A percentile compares a stretch with the other conserved stretches of the same genome.
Evolutionary conservation across 176 grass and related monocot species (phyloP).

Genomic region (Canna indica): DNA sequence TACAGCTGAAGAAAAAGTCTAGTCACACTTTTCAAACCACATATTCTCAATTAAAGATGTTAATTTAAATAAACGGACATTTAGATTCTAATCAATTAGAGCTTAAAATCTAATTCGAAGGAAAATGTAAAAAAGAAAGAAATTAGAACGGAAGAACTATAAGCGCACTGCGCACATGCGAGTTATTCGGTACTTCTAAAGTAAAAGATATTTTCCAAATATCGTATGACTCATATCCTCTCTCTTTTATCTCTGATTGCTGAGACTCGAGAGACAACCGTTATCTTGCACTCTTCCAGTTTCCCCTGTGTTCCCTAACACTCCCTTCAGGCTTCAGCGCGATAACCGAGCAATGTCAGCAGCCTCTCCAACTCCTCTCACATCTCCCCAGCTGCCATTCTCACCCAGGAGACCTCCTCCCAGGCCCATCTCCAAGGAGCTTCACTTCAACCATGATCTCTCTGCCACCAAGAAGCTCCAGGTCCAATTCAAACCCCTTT

Average conservation of each 20-base stretch:
- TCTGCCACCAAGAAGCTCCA: slow-evolving; percentile 80
- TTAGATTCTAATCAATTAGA: too few relatives aligned
- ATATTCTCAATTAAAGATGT: too few relatives aligned
- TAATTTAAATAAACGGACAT: too few relatives aligned
- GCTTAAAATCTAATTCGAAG: too few relatives aligned
- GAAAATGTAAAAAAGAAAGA: too few relatives aligned
- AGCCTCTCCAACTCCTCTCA: slow-evolving; percentile 28
- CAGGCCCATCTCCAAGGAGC: slow-evolving; percentile 68
- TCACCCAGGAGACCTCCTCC: slow-evolving; percentile 45
- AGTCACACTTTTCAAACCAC: too few relatives aligned
- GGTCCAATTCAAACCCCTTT: slow-evolving; percentile 22
- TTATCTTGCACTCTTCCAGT: background rate
- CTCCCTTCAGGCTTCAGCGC: background rate
- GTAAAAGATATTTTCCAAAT: background rate
- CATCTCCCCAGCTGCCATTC: slow-evolving; percentile 60
- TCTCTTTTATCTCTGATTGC: background rate
- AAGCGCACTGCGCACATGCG: too few relatives aligned
- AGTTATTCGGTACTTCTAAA: too few relatives aligned
- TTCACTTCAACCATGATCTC: slow-evolving; percentile 90
- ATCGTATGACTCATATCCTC: background rate
- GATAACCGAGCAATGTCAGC: slow-evolving; percentile 37
- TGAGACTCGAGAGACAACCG: background rate
- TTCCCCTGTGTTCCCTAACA: background rate
- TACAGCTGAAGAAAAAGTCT: too few relatives aligned
- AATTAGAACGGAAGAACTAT: too few relatives aligned